Evolutionary conservation across 306 rosid species (phyloP).

Genomic region (Sicyos baderoa): DNA sequence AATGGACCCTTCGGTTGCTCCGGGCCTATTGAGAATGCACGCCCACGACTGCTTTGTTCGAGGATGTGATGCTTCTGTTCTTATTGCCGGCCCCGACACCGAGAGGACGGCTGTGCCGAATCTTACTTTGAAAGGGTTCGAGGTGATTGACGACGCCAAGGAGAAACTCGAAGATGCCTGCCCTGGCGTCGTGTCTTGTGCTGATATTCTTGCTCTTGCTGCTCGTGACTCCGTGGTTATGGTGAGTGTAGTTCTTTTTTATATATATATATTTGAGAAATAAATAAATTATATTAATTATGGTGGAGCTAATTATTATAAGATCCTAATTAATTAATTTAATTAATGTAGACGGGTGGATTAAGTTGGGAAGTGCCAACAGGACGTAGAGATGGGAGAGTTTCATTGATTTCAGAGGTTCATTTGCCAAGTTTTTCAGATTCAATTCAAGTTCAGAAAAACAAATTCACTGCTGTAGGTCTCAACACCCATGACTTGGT

Average conservation of each 20-base stretch:
- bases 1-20: not conserved
- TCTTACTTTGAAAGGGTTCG: constrained; percentile 11
- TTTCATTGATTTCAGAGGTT: constrained; percentile 9
- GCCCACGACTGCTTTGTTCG: constrained; percentile 17
- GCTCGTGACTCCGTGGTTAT: constrained; percentile 19
- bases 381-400: constrained; percentile 16
- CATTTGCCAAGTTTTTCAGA: not conserved
- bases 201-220: constrained; percentile 19
- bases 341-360: constrained; percentile 15
- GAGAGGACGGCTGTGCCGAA: constrained; percentile 16
- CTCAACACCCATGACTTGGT: constrained; percentile 14
- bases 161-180: not conserved
- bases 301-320: too few relatives aligned
- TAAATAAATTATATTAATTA: too few relatives aligned
- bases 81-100: not conserved
- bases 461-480: not conserved
- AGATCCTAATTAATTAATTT: too few relatives aligned
- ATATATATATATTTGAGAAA: too few relatives aligned
- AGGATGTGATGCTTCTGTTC: constrained; percentile 17
- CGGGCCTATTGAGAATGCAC: constrained; percentile 17
- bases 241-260: not conserved
- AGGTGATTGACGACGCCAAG: constrained; percentile 18
- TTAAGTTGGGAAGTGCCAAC: constrained; percentile 15
- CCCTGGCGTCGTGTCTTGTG: constrained; percentile 13
- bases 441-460: constrained; percentile 7